Conservation (phyloP, 768 basidiomycete genomes). For the Mycena venus region DNA sequence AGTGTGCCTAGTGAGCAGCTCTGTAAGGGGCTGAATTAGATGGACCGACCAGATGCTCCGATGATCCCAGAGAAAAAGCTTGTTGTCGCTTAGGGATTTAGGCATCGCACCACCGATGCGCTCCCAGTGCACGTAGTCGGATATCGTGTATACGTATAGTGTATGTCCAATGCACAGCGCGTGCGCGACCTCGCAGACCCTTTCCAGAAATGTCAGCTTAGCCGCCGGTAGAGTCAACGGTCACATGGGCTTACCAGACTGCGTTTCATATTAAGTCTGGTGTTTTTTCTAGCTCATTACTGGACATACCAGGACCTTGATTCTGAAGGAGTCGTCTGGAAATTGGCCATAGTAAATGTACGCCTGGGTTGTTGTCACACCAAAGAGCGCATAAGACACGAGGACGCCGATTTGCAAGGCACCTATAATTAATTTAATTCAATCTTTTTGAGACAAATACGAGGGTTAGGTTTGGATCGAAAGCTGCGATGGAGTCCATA, state of each 20-base stretch:
- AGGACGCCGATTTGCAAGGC: not conserved
- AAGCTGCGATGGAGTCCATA: too few species aligned
- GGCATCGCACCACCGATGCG: not conserved
- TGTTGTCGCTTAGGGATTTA: not conserved
- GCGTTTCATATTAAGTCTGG: too few species aligned
- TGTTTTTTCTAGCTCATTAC: not conserved
- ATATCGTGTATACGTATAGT: not conserved
- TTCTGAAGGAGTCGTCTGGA: not conserved
- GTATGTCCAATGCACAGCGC: not conserved
- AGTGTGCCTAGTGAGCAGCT: not conserved
- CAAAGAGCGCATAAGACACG: not conserved
- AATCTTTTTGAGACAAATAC: too few species aligned
- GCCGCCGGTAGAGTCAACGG: too few species aligned
- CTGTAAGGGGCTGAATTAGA: not conserved
- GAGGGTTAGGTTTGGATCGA: too few species aligned
- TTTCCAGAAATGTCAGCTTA: too few species aligned
- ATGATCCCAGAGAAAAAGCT: not conserved
- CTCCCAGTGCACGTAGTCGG: not conserved
- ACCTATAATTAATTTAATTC: not conserved
- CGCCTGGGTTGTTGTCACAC: not conserved
- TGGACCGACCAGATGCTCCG: not conserved
- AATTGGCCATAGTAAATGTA: slow-evolving; percentile 13
- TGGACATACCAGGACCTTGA: not conserved
- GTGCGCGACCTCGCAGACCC: not conserved
- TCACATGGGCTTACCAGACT: slow-evolving; percentile 5